phyloP scores from a whole-genome alignment of 352 stramenopile genomes.

The Plasmopara viticola region DNA sequence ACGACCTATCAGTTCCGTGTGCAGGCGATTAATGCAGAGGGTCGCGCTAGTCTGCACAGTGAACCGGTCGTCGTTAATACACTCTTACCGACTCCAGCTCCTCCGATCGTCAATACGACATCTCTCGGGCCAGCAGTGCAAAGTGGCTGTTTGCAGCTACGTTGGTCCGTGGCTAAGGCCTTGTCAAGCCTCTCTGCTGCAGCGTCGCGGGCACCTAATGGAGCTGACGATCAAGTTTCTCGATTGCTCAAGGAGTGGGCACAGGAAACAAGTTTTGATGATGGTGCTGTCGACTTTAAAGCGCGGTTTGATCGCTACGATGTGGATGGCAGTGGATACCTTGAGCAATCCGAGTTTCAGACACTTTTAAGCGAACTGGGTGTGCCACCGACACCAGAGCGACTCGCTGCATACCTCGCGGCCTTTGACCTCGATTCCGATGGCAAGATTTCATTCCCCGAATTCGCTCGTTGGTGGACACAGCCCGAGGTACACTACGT shows the following conservation, averaged over 20 bases:
- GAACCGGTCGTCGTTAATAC: conserved; percentile 79
- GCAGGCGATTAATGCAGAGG: conserved; percentile 76
- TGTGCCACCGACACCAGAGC: conserved; percentile 69
- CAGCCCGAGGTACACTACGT: conserved; percentile 74
- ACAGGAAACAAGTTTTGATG: conserved; percentile 69
- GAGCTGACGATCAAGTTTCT: conserved; percentile 49
- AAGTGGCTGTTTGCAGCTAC: conserved; percentile 37
- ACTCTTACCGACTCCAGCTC: conserved; percentile 58
- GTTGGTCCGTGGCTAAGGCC: conserved; percentile 41
- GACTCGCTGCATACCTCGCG: conserved; percentile 74
- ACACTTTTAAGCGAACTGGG: conserved; percentile 83
- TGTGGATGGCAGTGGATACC: conserved; percentile 57
- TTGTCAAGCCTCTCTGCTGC: conserved; percentile 44
- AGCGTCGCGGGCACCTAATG: conserved; percentile 37
- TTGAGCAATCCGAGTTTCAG: conserved; percentile 82
- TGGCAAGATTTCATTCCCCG: conserved; percentile 77
- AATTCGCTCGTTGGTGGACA: conserved; percentile 89
- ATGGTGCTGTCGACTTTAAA: conserved; percentile 62
- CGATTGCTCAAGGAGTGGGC: conserved; percentile 82
- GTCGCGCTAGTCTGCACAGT: conserved; percentile 60
- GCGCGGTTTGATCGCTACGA: conserved; percentile 75
- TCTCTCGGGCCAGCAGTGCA: conserved; percentile 27
- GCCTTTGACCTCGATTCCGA: conserved; percentile 79
- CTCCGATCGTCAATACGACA: conserved; percentile 23
- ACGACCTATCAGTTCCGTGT: conserved; percentile 88